Evolutionary conservation across 2,329 filamentous ascomycete species (phyloP).

Genomic region (Arthrobotrys iridis): DNA sequence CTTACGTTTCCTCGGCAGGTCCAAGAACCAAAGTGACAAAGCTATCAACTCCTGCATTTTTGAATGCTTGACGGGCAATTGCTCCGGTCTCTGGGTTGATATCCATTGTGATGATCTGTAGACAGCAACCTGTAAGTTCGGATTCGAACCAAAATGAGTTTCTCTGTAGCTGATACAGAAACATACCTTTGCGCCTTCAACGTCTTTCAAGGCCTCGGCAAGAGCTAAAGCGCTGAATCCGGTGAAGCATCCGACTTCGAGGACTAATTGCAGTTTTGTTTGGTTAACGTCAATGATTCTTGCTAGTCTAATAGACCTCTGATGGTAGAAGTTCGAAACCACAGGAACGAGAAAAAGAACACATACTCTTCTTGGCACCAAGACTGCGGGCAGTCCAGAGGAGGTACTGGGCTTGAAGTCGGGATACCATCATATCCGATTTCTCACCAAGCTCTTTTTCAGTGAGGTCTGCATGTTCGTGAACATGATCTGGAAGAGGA

Average conservation of each 20-base stretch:
- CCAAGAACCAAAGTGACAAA: slow-evolving; percentile 47
- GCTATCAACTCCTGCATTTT: slow-evolving; percentile 45
- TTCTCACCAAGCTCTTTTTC: slow-evolving; percentile 36
- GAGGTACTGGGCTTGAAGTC: slow-evolving; percentile 56
- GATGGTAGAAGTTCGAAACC: neutral
- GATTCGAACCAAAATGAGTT: neutral
- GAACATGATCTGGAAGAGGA: slow-evolving; percentile 49
- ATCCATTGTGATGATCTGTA: slow-evolving; percentile 55
- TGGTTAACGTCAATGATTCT: neutral
- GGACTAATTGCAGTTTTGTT: slow-evolving; percentile 56
- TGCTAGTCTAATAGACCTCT: neutral
- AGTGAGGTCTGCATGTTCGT: slow-evolving; percentile 54
- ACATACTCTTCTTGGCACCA: slow-evolving; percentile 52
- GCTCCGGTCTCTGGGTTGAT: slow-evolving; percentile 32
- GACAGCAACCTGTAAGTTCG: neutral
- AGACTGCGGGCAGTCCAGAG: slow-evolving; percentile 54
- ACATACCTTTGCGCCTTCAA: slow-evolving; percentile 55
- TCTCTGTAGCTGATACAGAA: neutral
- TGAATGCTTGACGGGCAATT: slow-evolving; percentile 46
- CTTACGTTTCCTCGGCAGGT: slow-evolving; percentile 45
- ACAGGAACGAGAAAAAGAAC: neutral
- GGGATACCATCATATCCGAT: slow-evolving; percentile 57
- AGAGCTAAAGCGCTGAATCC: slow-evolving; percentile 60
- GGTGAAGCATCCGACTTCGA: slow-evolving; percentile 60
- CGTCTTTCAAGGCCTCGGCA: slow-evolving; percentile 59